Evolutionary conservation across 495 filamentous ascomycete genomes (phyloP).

Genomic region (Mycothermus thermophilus): DNA sequence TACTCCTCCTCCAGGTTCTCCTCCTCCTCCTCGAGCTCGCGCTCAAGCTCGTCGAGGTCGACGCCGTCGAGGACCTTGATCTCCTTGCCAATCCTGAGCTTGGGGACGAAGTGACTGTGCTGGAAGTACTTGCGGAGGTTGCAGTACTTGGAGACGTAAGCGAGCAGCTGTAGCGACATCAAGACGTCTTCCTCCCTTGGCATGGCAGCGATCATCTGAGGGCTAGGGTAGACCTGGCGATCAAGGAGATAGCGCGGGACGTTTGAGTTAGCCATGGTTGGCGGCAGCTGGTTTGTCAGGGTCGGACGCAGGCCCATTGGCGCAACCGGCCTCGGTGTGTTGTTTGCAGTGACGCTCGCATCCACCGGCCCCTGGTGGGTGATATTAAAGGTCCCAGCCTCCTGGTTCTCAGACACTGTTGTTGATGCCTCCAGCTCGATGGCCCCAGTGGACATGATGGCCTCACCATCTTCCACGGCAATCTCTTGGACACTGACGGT

Average conservation of each 20-base stretch:
- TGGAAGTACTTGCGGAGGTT: conserved; percentile 92
- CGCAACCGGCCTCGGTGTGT: conserved; percentile 37
- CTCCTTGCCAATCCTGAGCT: conserved; percentile 77
- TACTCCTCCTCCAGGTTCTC: conserved; percentile 73
- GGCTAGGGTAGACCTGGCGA: conserved; percentile 45
- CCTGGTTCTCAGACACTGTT: conserved; percentile 68
- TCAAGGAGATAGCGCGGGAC: conserved; percentile 65
- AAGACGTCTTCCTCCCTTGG: conserved; percentile 93
- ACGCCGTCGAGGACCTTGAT: conserved; percentile 59
- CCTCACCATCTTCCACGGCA: conserved; percentile 58
- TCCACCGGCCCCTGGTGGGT: conserved; percentile 81
- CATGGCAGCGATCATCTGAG: conserved; percentile 69
- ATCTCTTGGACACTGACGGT: conserved; percentile 69
- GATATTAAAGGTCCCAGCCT: conserved; percentile 87
- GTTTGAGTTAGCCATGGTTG: conserved; percentile 48
- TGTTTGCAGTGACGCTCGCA: conserved; percentile 65
- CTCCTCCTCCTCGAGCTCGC: conserved; percentile 30
- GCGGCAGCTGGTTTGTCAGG: conserved; percentile 52
- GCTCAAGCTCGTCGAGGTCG: conserved; percentile 33
- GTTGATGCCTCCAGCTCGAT: conserved; percentile 63
- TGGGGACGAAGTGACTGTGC: conserved; percentile 82
- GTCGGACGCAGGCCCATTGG: conserved; percentile 64
- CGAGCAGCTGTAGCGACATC: conserved; percentile 94
- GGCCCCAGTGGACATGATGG: conserved; percentile 60
- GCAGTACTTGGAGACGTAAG: conserved; percentile 98